A percentile compares a stretch with the other conserved stretches of the same genome.
Conservation (phyloP, 129 eudicot species). For the Silybum marianum region DNA sequence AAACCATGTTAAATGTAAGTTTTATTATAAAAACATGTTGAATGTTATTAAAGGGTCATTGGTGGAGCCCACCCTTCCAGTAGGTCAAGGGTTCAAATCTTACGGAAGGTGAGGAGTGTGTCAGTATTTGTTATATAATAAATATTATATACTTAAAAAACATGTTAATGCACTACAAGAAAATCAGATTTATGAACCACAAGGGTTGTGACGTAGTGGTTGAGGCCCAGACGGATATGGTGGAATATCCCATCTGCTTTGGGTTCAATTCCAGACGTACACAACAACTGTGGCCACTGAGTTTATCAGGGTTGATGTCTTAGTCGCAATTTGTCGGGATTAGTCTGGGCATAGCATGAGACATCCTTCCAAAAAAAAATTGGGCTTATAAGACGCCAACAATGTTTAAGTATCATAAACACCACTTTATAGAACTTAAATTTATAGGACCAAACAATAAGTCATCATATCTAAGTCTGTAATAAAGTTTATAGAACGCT, state of each 20-base stretch:
- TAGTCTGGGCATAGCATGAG: too few relatives aligned
- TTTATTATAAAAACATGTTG: too few relatives aligned
- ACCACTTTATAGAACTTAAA: background rate
- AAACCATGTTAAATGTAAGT: background rate
- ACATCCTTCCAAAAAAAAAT: too few relatives aligned
- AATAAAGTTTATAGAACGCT: background rate
- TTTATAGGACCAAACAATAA: background rate
- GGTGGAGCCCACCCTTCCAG: background rate
- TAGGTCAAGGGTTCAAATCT: background rate
- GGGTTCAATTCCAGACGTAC: too few relatives aligned
- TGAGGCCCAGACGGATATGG: too few relatives aligned
- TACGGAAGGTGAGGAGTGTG: background rate
- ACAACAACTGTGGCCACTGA: too few relatives aligned
- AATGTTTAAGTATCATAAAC: background rate
- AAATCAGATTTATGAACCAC: too few relatives aligned
- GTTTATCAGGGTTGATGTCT: too few relatives aligned
- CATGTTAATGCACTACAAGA: too few relatives aligned
- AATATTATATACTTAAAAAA: background rate
- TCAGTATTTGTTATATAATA: background rate
- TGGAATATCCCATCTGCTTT: too few relatives aligned
- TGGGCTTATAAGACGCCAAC: background rate
- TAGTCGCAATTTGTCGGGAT: too few relatives aligned
- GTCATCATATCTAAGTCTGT: background rate
- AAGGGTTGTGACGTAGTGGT: too few relatives aligned
- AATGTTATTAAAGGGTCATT: background rate